phyloP scores from a whole-genome alignment of 2,329 filamentous ascomycete genomes.

The Penicillium concentricum region DNA sequence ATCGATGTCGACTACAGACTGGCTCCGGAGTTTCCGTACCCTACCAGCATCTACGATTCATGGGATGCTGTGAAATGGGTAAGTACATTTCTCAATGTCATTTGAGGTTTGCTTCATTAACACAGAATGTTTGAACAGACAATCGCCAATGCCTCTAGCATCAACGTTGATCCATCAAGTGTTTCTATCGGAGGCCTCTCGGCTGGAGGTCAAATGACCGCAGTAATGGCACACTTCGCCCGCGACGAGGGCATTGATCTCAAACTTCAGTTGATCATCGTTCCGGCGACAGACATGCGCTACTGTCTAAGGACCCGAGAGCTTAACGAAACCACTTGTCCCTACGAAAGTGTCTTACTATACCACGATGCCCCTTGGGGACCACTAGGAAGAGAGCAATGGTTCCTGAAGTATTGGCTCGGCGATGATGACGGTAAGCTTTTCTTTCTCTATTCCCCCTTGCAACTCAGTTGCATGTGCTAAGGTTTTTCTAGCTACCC shows the following conservation, averaged over 20 bases:
- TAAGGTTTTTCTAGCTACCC: neutral
- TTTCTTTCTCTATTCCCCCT: neutral
- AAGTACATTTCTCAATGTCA: neutral
- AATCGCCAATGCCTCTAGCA: neutral
- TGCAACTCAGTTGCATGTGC: neutral
- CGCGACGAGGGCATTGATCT: slow-evolving; percentile 31
- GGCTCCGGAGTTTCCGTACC: slow-evolving; percentile 14
- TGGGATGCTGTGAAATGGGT: slow-evolving; percentile 35
- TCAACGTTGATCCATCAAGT: slow-evolving; percentile 7
- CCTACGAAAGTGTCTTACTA: slow-evolving; percentile 26
- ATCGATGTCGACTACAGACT: slow-evolving; percentile 19
- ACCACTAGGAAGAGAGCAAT: slow-evolving; percentile 30
- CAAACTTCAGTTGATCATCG: slow-evolving; percentile 34
- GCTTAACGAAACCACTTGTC: slow-evolving; percentile 19
- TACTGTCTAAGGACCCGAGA: slow-evolving; percentile 23
- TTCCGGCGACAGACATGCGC: slow-evolving; percentile 35
- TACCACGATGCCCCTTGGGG: slow-evolving; percentile 29
- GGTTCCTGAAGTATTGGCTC: slow-evolving; percentile 35
- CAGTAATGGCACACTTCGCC: slow-evolving; percentile 37
- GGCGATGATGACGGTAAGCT: slow-evolving; percentile 21
- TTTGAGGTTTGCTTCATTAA: neutral
- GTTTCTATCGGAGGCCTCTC: slow-evolving; percentile 16
- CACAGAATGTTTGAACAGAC: neutral
- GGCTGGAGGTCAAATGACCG: slow-evolving; percentile 23
- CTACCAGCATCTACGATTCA: slow-evolving; percentile 23